Evolutionary conservation across 2,329 filamentous ascomycete species (phyloP).

Genomic region (Juglanconis juglandina): DNA sequence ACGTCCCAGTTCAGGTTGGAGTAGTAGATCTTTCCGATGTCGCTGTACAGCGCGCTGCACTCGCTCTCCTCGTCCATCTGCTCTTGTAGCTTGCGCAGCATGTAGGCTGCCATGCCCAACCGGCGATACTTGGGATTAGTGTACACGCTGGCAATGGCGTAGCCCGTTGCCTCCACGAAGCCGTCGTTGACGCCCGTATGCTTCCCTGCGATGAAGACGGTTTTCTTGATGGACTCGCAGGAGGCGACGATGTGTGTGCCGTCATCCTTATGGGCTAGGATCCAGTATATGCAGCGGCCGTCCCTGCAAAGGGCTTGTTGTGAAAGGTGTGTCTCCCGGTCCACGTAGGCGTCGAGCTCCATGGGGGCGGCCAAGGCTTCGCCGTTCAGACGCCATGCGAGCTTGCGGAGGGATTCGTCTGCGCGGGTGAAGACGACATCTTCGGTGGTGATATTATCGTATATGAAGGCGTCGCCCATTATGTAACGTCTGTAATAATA

Average conservation of each 20-base stretch:
- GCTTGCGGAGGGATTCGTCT: slow-evolving; percentile 26
- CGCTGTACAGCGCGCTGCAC: slow-evolving; percentile 35
- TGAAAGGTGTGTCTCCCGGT: slow-evolving; percentile 26
- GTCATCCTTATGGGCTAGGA: slow-evolving; percentile 27
- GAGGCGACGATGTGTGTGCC: slow-evolving; percentile 31
- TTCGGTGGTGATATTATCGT: slow-evolving; percentile 19
- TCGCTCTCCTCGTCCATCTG: slow-evolving; percentile 31
- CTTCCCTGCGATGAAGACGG: slow-evolving; percentile 25
- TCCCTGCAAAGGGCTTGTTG: slow-evolving; percentile 24
- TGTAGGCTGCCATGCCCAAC: slow-evolving; percentile 33
- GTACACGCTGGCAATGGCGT: slow-evolving; percentile 33
- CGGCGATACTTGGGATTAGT: slow-evolving; percentile 32
- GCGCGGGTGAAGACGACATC: slow-evolving; percentile 29
- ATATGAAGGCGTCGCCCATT: slow-evolving; percentile 10
- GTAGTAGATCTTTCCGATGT: slow-evolving; percentile 31
- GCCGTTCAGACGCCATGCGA: slow-evolving; percentile 30
- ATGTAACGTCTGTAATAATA: background rate
- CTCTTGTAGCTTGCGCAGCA: slow-evolving; percentile 31
- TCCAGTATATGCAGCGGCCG: slow-evolving; percentile 29
- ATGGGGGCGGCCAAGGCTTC: slow-evolving; percentile 29
- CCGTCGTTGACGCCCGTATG: slow-evolving; percentile 21
- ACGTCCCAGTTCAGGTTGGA: slow-evolving; percentile 32
- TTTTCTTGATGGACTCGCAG: slow-evolving; percentile 28
- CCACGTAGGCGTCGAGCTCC: slow-evolving; percentile 26
- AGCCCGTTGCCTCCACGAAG: slow-evolving; percentile 26